A percentile compares a stretch with the other conserved stretches of the same genome.
Conservation (phyloP, 1,284 basidiomycete species). For the Cryptococcus sp. region DNA sequence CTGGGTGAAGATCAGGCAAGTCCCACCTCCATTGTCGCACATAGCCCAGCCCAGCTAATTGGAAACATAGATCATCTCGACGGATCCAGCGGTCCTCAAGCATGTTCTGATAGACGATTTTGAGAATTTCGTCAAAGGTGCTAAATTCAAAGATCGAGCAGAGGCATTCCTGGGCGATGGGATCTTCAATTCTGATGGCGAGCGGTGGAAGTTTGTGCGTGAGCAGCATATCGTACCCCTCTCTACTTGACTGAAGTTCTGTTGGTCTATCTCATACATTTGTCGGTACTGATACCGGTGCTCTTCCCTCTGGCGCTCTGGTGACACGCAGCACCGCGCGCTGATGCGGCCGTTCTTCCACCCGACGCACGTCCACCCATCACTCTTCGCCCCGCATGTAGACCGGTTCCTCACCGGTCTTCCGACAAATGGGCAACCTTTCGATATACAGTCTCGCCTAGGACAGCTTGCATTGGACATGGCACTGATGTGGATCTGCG, state of each 20-base stretch:
- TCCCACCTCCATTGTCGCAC: neutral
- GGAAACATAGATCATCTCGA: slow-evolving; percentile 30
- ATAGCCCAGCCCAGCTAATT: neutral
- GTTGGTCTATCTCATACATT: neutral
- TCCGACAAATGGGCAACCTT: slow-evolving; percentile 14
- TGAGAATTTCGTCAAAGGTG: slow-evolving; percentile 41
- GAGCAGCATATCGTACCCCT: neutral
- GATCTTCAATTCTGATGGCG: slow-evolving; percentile 53
- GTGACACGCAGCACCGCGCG: slow-evolving; percentile 37
- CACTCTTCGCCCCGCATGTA: slow-evolving; percentile 17
- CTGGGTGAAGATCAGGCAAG: slow-evolving; percentile 45
- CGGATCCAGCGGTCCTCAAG: slow-evolving; percentile 33
- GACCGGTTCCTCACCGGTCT: slow-evolving; percentile 15
- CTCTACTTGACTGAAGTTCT: neutral
- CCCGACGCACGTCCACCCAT: slow-evolving; percentile 23
- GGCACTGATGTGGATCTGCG: slow-evolving; percentile 40
- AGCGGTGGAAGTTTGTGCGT: slow-evolving; percentile 45
- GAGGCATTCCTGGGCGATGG: slow-evolving; percentile 50
- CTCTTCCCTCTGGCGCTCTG: neutral
- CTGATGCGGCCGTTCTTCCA: slow-evolving; percentile 52
- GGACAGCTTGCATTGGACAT: slow-evolving; percentile 33
- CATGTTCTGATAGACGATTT: slow-evolving; percentile 38
- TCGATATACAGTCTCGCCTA: slow-evolving; percentile 34
- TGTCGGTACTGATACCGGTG: neutral
- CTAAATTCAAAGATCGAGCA: slow-evolving; percentile 49